Conservation (phyloP, 106 monocot genomes). For the Platanthera guangdongensis region DNA sequence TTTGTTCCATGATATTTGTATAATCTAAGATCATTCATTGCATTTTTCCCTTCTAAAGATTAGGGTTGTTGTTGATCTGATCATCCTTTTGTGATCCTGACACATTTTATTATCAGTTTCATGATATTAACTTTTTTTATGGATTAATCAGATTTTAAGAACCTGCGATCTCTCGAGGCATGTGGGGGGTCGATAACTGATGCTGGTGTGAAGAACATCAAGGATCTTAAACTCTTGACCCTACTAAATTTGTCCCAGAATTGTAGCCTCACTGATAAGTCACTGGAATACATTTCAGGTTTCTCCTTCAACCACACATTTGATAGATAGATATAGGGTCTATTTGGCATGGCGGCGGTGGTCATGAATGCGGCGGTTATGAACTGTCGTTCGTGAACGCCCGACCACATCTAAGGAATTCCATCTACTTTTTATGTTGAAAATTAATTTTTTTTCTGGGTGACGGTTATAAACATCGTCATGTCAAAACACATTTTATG, state of each 20-base stretch:
- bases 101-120: background rate
- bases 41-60: background rate
- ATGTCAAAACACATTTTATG: too few species aligned
- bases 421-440: too few species aligned
- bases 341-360: too few species aligned
- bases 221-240: constrained; percentile 66
- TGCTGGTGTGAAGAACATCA: constrained; percentile 88
- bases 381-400: too few species aligned
- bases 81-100: background rate
- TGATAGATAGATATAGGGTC: too few species aligned
- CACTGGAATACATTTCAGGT: constrained; percentile 90
- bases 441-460: too few species aligned
- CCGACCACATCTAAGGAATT: too few species aligned
- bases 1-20: background rate
- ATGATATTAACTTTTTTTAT: background rate
- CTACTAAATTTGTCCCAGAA: constrained; percentile 92
- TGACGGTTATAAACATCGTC: too few species aligned
- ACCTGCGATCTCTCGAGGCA: constrained; percentile 67
- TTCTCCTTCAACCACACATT: background rate
- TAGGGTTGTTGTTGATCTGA: background rate
- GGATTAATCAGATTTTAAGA: constrained; percentile 68
- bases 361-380: too few species aligned
- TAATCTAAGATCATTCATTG: background rate
- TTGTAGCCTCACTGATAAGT: constrained; percentile 69
- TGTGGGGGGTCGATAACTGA: constrained; percentile 95